Evolutionary conservation across 345 rosid genomes (phyloP).

Genomic region (Murraya paniculata): DNA sequence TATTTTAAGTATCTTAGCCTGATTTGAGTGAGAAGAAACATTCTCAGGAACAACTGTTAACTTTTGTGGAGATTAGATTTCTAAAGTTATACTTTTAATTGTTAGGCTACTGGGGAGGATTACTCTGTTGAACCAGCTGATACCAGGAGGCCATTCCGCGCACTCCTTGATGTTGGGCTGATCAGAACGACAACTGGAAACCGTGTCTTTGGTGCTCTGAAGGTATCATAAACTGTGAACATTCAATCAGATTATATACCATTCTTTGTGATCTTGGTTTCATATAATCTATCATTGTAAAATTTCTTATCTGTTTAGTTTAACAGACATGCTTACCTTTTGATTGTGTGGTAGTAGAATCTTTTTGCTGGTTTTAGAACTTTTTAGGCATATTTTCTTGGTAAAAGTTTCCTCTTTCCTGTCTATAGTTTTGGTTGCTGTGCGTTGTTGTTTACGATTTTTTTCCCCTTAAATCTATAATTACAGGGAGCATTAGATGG

Average conservation of each 20-base stretch:
- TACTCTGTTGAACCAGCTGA: conserved; percentile 77
- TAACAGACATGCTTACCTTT: too few relatives aligned
- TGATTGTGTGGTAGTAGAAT: neutral
- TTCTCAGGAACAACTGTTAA: neutral
- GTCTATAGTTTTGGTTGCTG: too few relatives aligned
- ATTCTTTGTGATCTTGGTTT: neutral
- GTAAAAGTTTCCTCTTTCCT: neutral
- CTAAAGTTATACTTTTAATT: neutral
- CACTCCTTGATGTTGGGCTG: conserved; percentile 83
- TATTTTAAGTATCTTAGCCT: neutral
- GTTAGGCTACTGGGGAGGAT: conserved; percentile 83
- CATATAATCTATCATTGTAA: too few relatives aligned
- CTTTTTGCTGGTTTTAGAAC: neutral
- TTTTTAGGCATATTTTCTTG: neutral
- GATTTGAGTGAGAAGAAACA: neutral
- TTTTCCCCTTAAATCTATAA: neutral
- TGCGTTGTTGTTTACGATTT: neutral
- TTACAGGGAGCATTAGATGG: conserved; percentile 84
- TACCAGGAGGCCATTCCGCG: conserved; percentile 74
- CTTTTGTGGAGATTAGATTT: neutral
- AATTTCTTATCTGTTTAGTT: neutral
- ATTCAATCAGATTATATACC: neutral
- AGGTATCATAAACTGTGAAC: conserved; percentile 34
- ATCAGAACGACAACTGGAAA: conserved; percentile 73
- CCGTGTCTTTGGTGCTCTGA: conserved; percentile 70